These are phyloP conservation scores for Penicillium egyptiacum DNA, from an alignment of 495 filamentous ascomycete genomes.

Conservation along the genomic window DNA sequence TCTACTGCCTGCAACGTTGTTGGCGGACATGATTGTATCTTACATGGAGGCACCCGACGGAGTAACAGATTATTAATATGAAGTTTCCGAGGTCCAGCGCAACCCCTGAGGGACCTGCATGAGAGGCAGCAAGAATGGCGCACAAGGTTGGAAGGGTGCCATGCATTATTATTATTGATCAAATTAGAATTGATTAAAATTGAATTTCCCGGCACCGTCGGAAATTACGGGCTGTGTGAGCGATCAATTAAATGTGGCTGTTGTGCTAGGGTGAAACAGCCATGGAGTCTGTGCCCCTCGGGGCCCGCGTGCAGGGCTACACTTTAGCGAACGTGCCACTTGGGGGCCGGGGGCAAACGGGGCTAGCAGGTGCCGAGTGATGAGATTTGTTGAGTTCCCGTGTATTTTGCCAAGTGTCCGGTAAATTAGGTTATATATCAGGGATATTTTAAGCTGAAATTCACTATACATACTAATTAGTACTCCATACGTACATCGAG, in stretches of 20 bases:
- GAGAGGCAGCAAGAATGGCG: background rate
- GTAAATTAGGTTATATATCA: background rate
- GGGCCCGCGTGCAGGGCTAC: background rate
- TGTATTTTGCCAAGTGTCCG: background rate
- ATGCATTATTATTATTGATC: background rate
- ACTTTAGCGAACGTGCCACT: conserved; percentile 5
- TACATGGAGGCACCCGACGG: background rate
- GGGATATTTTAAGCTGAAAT: background rate
- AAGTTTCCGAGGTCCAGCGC: background rate
- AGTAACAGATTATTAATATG: background rate
- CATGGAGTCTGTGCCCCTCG: conserved; percentile 9
- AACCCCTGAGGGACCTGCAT: conserved; percentile 4
- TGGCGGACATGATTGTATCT: background rate
- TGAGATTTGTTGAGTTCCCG: background rate
- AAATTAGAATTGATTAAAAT: conserved; percentile 6
- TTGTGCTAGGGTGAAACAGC: conserved; percentile 12
- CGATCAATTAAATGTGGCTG: conserved; percentile 13
- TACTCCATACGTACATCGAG: background rate
- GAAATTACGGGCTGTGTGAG: conserved; percentile 9
- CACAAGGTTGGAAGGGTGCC: background rate
- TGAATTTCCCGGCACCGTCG: conserved; percentile 8
- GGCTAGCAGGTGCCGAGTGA: background rate
- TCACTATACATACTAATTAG: background rate
- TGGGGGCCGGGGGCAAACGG: background rate
- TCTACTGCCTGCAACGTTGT: background rate